These are phyloP conservation scores for Phaeosphaeria sp. DNA, from an alignment of 2,329 filamentous ascomycete species.

Conservation along the genomic window DNA sequence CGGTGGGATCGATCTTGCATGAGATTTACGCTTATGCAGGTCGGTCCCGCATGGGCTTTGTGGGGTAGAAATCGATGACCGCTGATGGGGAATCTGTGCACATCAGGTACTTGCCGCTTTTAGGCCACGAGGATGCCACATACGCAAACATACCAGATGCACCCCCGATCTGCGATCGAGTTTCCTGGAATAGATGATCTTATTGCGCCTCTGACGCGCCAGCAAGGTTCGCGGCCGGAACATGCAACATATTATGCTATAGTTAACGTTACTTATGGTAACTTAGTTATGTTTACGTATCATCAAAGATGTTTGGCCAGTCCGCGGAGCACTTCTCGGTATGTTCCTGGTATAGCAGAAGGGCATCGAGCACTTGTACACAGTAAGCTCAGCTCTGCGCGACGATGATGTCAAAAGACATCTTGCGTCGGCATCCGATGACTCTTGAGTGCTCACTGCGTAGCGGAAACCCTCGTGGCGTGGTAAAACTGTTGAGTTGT, in stretches of 20 bases:
- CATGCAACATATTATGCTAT: background rate
- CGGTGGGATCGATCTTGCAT: slow-evolving; percentile 1
- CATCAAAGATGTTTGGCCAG: background rate
- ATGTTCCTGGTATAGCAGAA: background rate
- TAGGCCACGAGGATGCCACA: background rate
- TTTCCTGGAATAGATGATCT: background rate
- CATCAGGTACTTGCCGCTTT: background rate
- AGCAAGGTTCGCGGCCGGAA: background rate
- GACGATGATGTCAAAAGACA: background rate
- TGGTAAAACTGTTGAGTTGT: background rate
- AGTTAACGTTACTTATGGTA: too few relatives aligned
- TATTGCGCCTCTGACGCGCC: background rate
- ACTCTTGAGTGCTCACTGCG: background rate
- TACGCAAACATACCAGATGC: background rate
- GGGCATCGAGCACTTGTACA: background rate
- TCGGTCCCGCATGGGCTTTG: background rate
- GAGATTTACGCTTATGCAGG: background rate
- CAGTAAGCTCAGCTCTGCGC: background rate
- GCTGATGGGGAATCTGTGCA: background rate
- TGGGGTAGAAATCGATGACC: background rate
- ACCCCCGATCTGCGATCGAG: background rate
- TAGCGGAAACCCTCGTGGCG: background rate
- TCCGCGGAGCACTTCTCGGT: background rate
- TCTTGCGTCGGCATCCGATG: background rate
- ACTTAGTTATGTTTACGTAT: background rate